Base-by-base conservation (phyloP, 139 green algal species). In the Marvania coccoides region DNA sequence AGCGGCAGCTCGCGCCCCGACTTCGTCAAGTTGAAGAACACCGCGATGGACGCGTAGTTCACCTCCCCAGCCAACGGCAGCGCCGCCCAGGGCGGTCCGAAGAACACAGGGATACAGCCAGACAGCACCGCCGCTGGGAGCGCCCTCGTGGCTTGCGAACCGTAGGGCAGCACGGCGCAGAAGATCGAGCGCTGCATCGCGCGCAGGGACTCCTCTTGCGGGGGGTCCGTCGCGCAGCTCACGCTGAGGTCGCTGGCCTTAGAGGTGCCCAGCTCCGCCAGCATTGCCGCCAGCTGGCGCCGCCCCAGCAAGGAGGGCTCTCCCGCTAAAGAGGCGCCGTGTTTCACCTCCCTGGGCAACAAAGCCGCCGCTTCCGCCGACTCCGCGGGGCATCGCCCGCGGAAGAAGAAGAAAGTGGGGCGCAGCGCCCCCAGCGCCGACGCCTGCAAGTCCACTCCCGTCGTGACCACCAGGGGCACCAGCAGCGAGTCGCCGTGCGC, bases 21-120 rank as follows among this genome's bases (percentile, higher is more conserved):
- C 37, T 66, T 45, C 54, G 40, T 15, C 10, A 66, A 40, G 35
- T 66, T 15, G 56, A 66, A 10, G 40, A 66, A 66, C 0, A 66
- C 5, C n/a, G 59, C 34, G 56, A 66, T 54, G 14, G 38, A 39
- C 38, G 33, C 36, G 26, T 66, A 66, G 5, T 58, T 28, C 9
- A 66, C 37, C 13, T 54, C 59, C 5, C 26, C 6, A 36, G 37
- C 9, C 30, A 66, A 54, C 2, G 59, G 59, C 14, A 66, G 24
- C n/a, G 59, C 35, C 28, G 54, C 42, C 36, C 54, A 66, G 29
- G 59, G 59, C n/a, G 59, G 59, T 6, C 59, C 59, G 33, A 66
- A 66, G 37, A 66, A 66, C 3, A 66, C 59, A 37, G 59, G 59
- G 26, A 66, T 66, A 26, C 59, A 66, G n/a, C 59, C 59, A 39